Evolutionary conservation across 2,329 filamentous ascomycete species (phyloP), one percentile per base, ranked within the genome.

Genomic region (Xylaria sp.): DNA sequence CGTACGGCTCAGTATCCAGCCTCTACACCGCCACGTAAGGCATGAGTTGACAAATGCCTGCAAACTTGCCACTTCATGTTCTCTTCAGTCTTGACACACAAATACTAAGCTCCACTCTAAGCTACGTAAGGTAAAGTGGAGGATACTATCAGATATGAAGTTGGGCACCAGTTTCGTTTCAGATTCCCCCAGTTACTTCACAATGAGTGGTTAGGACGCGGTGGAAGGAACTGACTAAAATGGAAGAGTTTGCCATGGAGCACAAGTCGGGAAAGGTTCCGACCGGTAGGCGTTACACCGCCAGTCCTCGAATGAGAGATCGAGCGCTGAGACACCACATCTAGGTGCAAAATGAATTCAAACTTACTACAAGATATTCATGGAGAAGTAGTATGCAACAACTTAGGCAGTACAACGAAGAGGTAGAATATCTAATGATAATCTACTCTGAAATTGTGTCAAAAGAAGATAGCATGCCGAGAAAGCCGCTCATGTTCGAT

Each of bases 141-240:
- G 69, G 72, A 71, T 32, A 48, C 54, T 69, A 68, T 69, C 70
- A 69, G 72, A 69, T 69, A 70, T 73, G 66, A 67, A 68, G 70
- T 73, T 72, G 74, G 72, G 68, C 74, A 74, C 69, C 68, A 73
- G 60, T 70, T 70, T 69, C 70, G 75, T 75, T 76, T 76, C 73
- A 76, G 73, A 70, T 68, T 68, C 53, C 64, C 67, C 55, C 62
- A 34, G 67, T 64, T 71, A 39, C 69, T 65, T 68, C 34, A 68
- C 53, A 67, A 75, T 72, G 71, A 74, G 65, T 76, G 75, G 74
- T 47, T 54, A 64, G 67, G 69, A 71, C 65, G 63, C 34, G 50
- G 53, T 66, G 64, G 71, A 66, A 75, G 71, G 72, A 71, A 74
- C 69, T 67, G 55, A 69, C 70, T 64, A 69, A 65, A 70, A 69